phyloP scores from a whole-genome alignment of 2,329 filamentous ascomycete species.

The Cladophialophora carrionii region DNA sequence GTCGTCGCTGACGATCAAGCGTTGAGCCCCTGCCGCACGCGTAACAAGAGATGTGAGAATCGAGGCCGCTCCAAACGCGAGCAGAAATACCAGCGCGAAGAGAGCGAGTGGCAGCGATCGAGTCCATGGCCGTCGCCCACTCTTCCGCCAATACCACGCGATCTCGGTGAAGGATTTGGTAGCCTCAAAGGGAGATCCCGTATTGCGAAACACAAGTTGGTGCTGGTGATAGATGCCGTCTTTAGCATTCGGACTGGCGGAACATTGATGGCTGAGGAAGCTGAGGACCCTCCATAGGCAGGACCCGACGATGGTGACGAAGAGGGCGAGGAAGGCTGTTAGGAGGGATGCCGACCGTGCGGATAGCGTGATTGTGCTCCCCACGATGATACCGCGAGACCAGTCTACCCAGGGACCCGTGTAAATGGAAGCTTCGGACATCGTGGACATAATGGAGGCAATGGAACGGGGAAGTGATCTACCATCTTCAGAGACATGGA shows the following conservation, averaged over 20 bases:
- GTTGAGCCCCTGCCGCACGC: conserved; percentile 41
- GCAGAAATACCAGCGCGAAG: conserved; percentile 36
- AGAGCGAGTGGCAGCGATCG: conserved; percentile 38
- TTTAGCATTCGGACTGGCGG: conserved; percentile 31
- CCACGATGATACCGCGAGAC: conserved; percentile 36
- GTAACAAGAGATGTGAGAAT: conserved; percentile 44
- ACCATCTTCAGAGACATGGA: neutral
- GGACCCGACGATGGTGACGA: conserved; percentile 37
- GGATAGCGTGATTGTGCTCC: conserved; percentile 40
- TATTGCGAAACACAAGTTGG: conserved; percentile 44
- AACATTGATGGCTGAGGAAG: conserved; percentile 39
- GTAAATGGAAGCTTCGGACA: conserved; percentile 27
- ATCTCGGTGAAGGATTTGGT: conserved; percentile 26
- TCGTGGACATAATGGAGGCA: neutral
- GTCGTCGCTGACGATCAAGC: conserved; percentile 39
- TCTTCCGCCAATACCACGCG: conserved; percentile 33
- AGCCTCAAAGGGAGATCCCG: conserved; percentile 29
- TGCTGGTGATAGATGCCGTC: conserved; percentile 43
- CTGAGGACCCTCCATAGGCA: conserved; percentile 42
- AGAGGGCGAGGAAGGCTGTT: conserved; percentile 40
- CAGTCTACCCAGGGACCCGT: conserved; percentile 40
- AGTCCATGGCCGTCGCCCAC: conserved; percentile 6
- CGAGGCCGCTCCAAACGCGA: conserved; percentile 39
- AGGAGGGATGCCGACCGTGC: conserved; percentile 36
- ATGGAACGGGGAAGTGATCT: neutral